These are phyloP conservation scores for Phytophthora multivora DNA, from an alignment of 352 stramenopile species.

Conservation along the genomic window DNA sequence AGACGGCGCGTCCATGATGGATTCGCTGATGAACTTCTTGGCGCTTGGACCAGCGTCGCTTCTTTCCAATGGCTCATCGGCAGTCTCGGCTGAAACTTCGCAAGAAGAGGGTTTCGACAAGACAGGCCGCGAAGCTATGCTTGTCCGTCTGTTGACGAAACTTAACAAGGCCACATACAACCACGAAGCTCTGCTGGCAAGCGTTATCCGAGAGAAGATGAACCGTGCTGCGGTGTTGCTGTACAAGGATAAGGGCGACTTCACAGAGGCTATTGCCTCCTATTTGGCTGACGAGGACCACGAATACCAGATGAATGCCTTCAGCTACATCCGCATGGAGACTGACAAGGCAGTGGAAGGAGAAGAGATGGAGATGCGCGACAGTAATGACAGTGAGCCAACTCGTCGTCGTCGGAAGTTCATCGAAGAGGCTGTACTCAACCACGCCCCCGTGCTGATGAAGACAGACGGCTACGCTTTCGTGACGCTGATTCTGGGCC, in stretches of 20 bases:
- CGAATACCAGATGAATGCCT: conserved; percentile 84
- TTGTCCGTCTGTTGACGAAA: conserved; percentile 85
- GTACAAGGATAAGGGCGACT: conserved; percentile 81
- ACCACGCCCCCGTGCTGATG: conserved; percentile 80
- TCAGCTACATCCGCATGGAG: conserved; percentile 81
- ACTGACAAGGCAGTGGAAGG: conserved; percentile 53
- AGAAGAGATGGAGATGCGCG: conserved; percentile 44
- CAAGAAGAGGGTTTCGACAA: conserved; percentile 89
- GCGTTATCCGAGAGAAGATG: conserved; percentile 80
- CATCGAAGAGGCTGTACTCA: conserved; percentile 82
- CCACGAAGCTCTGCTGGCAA: conserved; percentile 66
- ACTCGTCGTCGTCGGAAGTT: conserved; percentile 58
- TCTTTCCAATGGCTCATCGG: conserved; percentile 43
- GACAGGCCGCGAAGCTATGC: conserved; percentile 76
- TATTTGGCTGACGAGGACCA: conserved; percentile 83
- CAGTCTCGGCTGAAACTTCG: conserved; percentile 50
- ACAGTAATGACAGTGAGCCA: conserved; percentile 37
- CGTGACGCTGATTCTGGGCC: conserved; percentile 86
- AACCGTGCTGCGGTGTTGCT: conserved; percentile 82
- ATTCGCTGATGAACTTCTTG: conserved; percentile 89
- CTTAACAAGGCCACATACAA: conserved; percentile 86
- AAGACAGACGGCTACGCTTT: conserved; percentile 90
- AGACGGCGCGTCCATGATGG: conserved; percentile 78
- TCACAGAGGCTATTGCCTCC: conserved; percentile 75
- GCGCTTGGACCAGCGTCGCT: conserved; percentile 76